Base-by-base conservation (phyloP, 805 yeast species). In the Wickerhamiella galacta region DNA sequence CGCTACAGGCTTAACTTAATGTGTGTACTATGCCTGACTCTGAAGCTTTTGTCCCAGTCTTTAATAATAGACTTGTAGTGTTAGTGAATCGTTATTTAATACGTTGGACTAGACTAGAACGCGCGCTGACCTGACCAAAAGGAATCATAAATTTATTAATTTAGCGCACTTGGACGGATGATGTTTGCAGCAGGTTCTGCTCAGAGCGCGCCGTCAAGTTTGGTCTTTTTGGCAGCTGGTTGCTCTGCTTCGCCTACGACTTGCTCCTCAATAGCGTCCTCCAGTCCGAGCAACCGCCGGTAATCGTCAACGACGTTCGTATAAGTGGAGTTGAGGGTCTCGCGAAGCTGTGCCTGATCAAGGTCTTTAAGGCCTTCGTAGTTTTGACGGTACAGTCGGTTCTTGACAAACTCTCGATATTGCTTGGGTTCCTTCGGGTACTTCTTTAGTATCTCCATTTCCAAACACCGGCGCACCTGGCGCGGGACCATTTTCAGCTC, bases 391-490 rank as follows among this genome's bases (percentile, higher is more conserved):
- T 64, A 87, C 17, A 90, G 56, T 37, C 98, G 64, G 45, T 61
- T 66, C 53, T 85, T 87, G 39, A 87, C 75, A 41, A 67, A 65
- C 20, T 74, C 47, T 33, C 90, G 58, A 5, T 56, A 42, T 24
- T 51, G 52, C 37, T 42, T 45, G 28, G 39, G 46, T 40, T 35
- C 51, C 11, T 36, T 39, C 10, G 32, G 28, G 26, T 43, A 31
- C 14, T 36, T 58, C 42, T 64, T 59, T 14, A 75, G 52, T 20
- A 76, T 53, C 1, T 68, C 63, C 81, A 90, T 75, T 50, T 90
- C 98, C 4, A 76, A 44, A 21, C 80, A 60, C 40, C 95, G 62
- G 34, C 68, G 66, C 44, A 82, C 72, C 53, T 87, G 96, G 37
- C 93, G 64, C 36, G 66, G 63, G 39, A 79, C 92, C 45, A 85